Conservation (phyloP, 179 eudicot genomes). For the Silene noctiflora region DNA sequence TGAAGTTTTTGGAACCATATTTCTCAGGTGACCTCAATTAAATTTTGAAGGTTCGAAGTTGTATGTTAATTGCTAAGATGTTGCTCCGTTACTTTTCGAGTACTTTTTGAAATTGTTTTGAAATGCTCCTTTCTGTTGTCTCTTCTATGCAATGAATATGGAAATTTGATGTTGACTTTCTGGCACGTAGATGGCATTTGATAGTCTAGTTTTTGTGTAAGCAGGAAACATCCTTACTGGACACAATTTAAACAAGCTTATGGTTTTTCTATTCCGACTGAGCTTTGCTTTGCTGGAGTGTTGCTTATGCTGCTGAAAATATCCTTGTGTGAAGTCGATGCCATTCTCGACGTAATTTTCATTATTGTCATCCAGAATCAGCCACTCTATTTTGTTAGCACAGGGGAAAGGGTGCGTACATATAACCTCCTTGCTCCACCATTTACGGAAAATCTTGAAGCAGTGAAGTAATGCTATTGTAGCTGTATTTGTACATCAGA, state of each 20-base stretch:
- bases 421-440: too few species aligned
- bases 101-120: not conserved
- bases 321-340: not conserved
- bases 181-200: not conserved
- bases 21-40: not conserved
- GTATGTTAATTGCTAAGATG: not conserved
- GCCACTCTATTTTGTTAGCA: too few species aligned
- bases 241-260: slow-evolving; percentile 74
- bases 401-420: too few species aligned
- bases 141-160: not conserved
- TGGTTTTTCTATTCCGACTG: slow-evolving; percentile 53
- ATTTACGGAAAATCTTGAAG: too few species aligned
- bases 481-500: too few species aligned
- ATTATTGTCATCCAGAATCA: too few species aligned
- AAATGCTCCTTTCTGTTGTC: not conserved
- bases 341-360: too few species aligned
- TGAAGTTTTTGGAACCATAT: not conserved
- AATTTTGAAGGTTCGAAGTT: not conserved
- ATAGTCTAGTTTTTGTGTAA: not conserved
- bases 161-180: not conserved
- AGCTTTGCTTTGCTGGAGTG: slow-evolving; percentile 26
- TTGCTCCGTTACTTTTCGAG: not conserved
- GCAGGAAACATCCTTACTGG: slow-evolving; percentile 77
- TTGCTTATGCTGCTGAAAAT: not conserved
- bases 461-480: too few species aligned